Conservation (phyloP, 805 yeast species). For the Zygotorulaspora sp. region DNA sequence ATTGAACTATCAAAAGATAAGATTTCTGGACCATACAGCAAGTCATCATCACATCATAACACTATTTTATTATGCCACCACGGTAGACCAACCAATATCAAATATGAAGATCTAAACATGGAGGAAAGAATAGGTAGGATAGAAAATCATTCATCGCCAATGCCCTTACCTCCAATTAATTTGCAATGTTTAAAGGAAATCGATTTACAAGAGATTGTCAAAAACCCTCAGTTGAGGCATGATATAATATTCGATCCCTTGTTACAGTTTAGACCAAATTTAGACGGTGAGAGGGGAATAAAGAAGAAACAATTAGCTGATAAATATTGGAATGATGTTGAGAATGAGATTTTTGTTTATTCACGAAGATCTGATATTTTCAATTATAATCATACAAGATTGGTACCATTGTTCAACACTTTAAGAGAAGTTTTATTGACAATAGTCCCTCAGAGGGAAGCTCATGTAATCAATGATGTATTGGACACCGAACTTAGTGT, state of each 20-base stretch:
- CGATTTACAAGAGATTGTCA: constrained; percentile 80
- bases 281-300: constrained; percentile 86
- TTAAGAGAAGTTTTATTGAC: constrained; percentile 69
- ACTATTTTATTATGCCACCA: constrained; percentile 22
- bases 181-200: constrained; percentile 77
- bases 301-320: constrained; percentile 72
- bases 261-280: constrained; percentile 82
- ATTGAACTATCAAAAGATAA: neutral
- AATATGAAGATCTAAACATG: constrained; percentile 18
- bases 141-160: constrained; percentile 28
- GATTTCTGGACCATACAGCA: constrained; percentile 1
- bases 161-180: constrained; percentile 77
- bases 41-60: constrained; percentile 11
- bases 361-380: constrained; percentile 29
- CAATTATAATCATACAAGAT: constrained; percentile 38
- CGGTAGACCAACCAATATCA: constrained; percentile 14
- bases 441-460: constrained; percentile 73
- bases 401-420: constrained; percentile 73
- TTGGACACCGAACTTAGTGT: constrained; percentile 71
- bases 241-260: constrained; percentile 91
- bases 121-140: constrained; percentile 26
- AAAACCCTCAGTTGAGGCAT: constrained; percentile 88
- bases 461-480: constrained; percentile 58
- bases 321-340: constrained; percentile 77
- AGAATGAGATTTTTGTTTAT: constrained; percentile 55